Evolutionary conservation across 148 eudicot species (phyloP), one percentile per base, ranked within the genome.

Genomic region (Fallopia convolvulus): DNA sequence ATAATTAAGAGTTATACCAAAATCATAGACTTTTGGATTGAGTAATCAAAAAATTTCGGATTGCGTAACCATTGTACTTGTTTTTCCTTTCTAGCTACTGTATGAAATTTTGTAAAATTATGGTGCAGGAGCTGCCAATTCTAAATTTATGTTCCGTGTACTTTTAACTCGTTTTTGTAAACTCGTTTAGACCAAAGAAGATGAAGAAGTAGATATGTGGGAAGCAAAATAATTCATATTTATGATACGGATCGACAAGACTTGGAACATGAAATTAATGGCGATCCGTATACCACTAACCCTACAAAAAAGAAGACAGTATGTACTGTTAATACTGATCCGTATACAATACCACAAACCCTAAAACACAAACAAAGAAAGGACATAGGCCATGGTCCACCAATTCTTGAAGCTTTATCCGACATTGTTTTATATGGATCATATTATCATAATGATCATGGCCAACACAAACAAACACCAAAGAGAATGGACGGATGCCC

Each of bases 321-420:
- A 48, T 48, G 50, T 48, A 11, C 14, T 11, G 50, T 44, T 44
- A 44, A 11, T 48, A 7, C 46, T 11, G 15, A 48, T 48, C 50
- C 50, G 50, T 48, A 48, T 48, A 44, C 8, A 44, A 44, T 9
- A 48, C 50, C 50, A 55, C 61, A 5, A 55, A 18, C 61, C 23
- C 61, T 44, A 18, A 55, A 55, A 55, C 61, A 55, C 23, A 55
- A 18, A 20, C 61, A 17, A 55, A 20, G 7, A 9, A 8, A 63
- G 10, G 40, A 58, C 66, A 58, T 58, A 6, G 12, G 17, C 8
- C 32, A 63, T 3, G 70, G 70, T 2, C 70, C 70, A 63, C 36
- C 39, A 63, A 63, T 15, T 13, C 70, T 26, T 63, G 39, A 63
- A 63, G 70, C 70, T 26, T 63, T 63, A 63, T 63, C 70, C 39